These are phyloP conservation scores for Kentomonas sorsogonicus DNA, from an alignment of 208 protist species.

Conservation along the genomic window DNA sequence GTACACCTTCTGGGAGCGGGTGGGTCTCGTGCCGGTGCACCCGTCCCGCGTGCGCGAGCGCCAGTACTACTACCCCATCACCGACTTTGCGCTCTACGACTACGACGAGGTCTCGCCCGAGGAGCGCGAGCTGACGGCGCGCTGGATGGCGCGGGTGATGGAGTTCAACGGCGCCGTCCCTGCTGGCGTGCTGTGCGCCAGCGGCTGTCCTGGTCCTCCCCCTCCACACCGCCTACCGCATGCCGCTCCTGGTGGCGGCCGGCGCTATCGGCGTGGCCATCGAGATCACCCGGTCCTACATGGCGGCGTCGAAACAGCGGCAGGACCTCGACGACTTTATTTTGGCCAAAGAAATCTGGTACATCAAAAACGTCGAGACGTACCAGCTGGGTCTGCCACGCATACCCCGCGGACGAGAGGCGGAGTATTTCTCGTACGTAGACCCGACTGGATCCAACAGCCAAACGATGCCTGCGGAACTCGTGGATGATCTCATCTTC, in stretches of 20 bases:
- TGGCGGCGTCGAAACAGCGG: constrained; percentile 64
- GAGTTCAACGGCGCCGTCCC: constrained; percentile 78
- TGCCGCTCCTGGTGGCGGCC: constrained; percentile 66
- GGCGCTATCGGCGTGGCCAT: constrained; percentile 60
- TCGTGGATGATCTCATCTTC: constrained; percentile 41
- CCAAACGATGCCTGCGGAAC: constrained; percentile 42
- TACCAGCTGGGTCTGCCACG: constrained; percentile 77
- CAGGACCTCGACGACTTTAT: constrained; percentile 87
- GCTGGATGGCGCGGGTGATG: constrained; percentile 80
- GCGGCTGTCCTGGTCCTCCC: constrained; percentile 71
- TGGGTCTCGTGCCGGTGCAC: constrained; percentile 74
- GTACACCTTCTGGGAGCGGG: constrained; percentile 86
- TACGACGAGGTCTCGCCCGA: constrained; percentile 83
- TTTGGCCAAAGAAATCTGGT: constrained; percentile 86
- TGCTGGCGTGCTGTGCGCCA: constrained; percentile 53
- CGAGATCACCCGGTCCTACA: constrained; percentile 71
- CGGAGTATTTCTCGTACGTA: constrained; percentile 64
- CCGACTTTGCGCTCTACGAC: constrained; percentile 81
- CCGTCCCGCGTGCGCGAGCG: constrained; percentile 73
- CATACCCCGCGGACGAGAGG: constrained; percentile 69
- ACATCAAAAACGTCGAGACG: constrained; percentile 88
- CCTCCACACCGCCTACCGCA: constrained; percentile 69
- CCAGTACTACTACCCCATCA: constrained; percentile 83
- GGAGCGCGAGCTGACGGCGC: constrained; percentile 78
- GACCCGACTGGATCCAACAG: constrained; percentile 21